Evolutionary conservation across 2,329 filamentous ascomycete species (phyloP).

Genomic region (Trichoderma endophyticum): DNA sequence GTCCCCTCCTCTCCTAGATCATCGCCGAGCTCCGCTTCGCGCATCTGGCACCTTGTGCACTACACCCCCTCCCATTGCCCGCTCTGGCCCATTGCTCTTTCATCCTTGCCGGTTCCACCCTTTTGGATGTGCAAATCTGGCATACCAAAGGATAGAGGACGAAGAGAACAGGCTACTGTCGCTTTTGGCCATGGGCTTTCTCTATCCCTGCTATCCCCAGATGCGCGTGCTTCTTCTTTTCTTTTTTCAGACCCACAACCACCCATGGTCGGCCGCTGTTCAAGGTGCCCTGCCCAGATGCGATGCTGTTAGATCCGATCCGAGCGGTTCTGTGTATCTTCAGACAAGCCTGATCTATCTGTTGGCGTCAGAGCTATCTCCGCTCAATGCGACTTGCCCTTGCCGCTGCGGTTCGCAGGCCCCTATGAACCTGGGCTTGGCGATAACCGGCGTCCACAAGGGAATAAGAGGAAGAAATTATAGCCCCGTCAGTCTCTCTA

Average conservation of each 20-base stretch:
- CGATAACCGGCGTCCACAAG: background rate
- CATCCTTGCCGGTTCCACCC: slow-evolving; percentile 15
- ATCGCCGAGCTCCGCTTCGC: slow-evolving; percentile 16
- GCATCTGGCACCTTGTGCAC: slow-evolving; percentile 4
- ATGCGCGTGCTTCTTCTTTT: slow-evolving; percentile 21
- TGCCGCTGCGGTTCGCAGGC: slow-evolving; percentile 13
- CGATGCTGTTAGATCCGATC: slow-evolving; percentile 17
- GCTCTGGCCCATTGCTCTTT: background rate
- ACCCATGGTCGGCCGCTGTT: slow-evolving; percentile 15
- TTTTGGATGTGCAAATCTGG: slow-evolving; percentile 22
- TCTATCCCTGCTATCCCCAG: slow-evolving; percentile 19
- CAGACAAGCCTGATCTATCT: background rate
- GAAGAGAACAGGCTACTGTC: background rate
- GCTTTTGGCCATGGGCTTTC: slow-evolving; percentile 3
- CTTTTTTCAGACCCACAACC: slow-evolving; percentile 12
- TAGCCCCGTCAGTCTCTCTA: background rate
- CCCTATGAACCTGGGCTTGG: slow-evolving; percentile 11
- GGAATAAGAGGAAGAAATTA: background rate
- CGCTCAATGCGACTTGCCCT: slow-evolving; percentile 7
- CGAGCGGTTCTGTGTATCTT: slow-evolving; percentile 5
- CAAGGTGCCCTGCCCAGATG: slow-evolving; percentile 4
- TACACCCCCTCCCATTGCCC: slow-evolving; percentile 6
- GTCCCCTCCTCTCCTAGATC: background rate
- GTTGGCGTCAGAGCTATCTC: slow-evolving; percentile 15
- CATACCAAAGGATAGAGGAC: slow-evolving; percentile 22